Conservation (phyloP, 495 filamentous ascomycete genomes). For the Aspergillus conjunctus region DNA sequence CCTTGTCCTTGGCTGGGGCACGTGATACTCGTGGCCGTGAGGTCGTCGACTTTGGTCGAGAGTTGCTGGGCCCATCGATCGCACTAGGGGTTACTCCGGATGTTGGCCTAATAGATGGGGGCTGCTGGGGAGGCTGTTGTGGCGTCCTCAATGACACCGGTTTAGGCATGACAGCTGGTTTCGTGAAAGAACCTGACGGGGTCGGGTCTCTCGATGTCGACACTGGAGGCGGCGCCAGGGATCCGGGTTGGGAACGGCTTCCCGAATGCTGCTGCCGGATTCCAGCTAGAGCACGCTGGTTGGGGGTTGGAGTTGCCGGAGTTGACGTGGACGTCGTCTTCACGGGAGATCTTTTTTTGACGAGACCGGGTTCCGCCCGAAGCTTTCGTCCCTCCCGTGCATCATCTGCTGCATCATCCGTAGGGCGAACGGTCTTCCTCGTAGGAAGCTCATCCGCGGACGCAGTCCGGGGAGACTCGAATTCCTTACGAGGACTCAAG, state of each 20-base stretch:
- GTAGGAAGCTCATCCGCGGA: slow-evolving; percentile 34
- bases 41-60: slow-evolving; percentile 32
- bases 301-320: slow-evolving; percentile 15
- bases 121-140: slow-evolving; percentile 29
- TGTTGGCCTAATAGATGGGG: slow-evolving; percentile 7
- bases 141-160: slow-evolving; percentile 39
- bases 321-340: slow-evolving; percentile 20
- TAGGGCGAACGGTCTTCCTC: slow-evolving; percentile 11
- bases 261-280: slow-evolving; percentile 9
- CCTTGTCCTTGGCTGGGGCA: slow-evolving; percentile 28
- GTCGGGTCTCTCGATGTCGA: slow-evolving; percentile 27
- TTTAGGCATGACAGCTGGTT: slow-evolving; percentile 44
- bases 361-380: slow-evolving; percentile 11
- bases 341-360: slow-evolving; percentile 16
- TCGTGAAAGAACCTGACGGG: slow-evolving; percentile 28
- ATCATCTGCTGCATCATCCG: slow-evolving; percentile 10
- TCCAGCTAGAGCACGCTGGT: slow-evolving; percentile 7
- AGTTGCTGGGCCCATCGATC: slow-evolving; percentile 21
- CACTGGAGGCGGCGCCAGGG: slow-evolving; percentile 17
- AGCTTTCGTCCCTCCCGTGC: slow-evolving; percentile 34
- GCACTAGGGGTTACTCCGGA: slow-evolving; percentile 6
- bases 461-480: slow-evolving; percentile 26
- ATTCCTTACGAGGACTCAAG: slow-evolving; percentile 28
- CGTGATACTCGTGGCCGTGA: slow-evolving; percentile 23
- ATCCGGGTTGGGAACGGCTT: slow-evolving; percentile 16